Conservation (phyloP, 129 eudicot genomes). For the Chrysanthemum lavandulifolium region DNA sequence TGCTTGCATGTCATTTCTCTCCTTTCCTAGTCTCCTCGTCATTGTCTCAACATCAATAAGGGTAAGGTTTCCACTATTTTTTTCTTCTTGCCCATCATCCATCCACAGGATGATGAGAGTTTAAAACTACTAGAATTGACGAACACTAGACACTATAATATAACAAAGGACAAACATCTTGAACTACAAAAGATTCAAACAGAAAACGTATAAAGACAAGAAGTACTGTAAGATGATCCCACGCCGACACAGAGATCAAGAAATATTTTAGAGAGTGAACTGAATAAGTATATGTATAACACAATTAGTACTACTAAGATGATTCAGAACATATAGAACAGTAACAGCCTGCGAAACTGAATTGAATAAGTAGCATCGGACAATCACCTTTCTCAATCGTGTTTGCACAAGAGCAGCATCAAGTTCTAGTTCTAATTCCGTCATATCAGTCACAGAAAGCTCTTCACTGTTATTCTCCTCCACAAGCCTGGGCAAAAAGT, state of each 20-base stretch:
- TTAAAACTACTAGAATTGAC: no score
- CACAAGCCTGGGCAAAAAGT: slow-evolving; percentile 38
- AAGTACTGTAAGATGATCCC: neutral
- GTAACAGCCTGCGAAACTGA: neutral
- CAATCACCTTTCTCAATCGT: slow-evolving; percentile 48
- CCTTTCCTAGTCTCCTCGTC: neutral
- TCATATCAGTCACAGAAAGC: slow-evolving; percentile 37
- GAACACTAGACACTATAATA: no score
- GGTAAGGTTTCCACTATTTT: neutral
- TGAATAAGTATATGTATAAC: neutral
- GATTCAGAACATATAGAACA: neutral
- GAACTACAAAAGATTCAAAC: neutral
- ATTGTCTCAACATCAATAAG: neutral
- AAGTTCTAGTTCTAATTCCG: slow-evolving; percentile 54
- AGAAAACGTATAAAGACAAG: no score
- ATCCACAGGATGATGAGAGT: neutral
- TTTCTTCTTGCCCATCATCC: neutral
- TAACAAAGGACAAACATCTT: no score
- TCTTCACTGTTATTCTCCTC: slow-evolving; percentile 27
- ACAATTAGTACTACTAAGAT: neutral
- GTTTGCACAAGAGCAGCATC: slow-evolving; percentile 42
- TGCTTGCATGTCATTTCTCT: no score
- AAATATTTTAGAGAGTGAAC: no score
- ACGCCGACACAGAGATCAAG: neutral
- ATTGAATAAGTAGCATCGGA: neutral